These are phyloP conservation scores for Globisporangium spiculum DNA, from an alignment of 352 stramenopile species.

Conservation along the genomic window DNA sequence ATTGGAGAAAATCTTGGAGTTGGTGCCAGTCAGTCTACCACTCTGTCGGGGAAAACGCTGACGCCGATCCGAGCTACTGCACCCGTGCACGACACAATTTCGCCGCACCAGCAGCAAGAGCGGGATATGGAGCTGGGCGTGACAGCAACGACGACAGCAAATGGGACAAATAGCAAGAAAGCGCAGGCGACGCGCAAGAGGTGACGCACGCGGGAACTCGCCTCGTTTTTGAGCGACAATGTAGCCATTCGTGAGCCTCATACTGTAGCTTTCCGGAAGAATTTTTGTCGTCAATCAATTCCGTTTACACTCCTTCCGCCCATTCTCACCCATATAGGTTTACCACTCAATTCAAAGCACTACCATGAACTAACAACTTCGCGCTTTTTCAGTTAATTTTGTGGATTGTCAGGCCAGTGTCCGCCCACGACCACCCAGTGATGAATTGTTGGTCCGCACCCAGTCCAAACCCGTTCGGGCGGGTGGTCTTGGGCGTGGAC, in stretches of 20 bases:
- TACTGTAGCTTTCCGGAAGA: no score
- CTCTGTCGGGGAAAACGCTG: background rate
- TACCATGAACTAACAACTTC: no score
- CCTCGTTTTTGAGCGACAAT: background rate
- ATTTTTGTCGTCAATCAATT: no score
- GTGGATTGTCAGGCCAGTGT: no score
- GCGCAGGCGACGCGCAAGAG: constrained; percentile 1
- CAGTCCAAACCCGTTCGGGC: no score
- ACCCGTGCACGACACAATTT: background rate
- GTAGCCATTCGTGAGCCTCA: background rate
- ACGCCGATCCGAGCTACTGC: constrained; percentile 3
- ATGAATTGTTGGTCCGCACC: no score
- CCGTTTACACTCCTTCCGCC: no score
- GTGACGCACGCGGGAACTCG: background rate
- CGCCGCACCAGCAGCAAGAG: constrained; percentile 1
- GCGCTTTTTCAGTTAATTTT: no score
- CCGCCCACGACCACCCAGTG: no score
- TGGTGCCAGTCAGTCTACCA: background rate
- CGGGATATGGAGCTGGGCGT: constrained; percentile 17
- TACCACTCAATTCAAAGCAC: no score
- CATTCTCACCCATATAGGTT: no score
- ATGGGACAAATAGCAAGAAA: background rate
- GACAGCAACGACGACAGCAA: background rate
- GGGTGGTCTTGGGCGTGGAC: no score
- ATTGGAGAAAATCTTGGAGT: background rate